phyloP scores from a whole-genome alignment of 2,329 filamentous ascomycete species.

The Raffaelea deltoideospora region DNA sequence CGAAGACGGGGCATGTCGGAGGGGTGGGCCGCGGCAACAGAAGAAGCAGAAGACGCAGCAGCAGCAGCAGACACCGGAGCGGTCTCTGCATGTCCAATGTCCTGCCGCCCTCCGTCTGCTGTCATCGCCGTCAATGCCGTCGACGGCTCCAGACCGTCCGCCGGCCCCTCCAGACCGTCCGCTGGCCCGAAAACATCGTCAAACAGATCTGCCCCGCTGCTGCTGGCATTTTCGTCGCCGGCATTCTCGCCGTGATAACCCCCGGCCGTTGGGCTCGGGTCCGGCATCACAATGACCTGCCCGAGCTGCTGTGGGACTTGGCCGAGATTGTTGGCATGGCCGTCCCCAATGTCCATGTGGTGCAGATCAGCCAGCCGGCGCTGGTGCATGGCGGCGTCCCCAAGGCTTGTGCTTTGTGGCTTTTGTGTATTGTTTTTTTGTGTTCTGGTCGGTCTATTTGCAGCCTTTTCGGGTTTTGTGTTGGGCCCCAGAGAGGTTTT shows the following conservation, averaged over 20 bases:
- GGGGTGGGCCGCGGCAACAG: slow-evolving; percentile 24
- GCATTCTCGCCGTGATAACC: background rate
- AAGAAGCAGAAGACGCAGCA: no score
- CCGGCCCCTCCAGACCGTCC: background rate
- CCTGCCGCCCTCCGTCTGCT: no score
- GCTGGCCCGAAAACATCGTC: slow-evolving; percentile 11
- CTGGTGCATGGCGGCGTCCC: slow-evolving; percentile 8
- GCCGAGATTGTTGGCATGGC: background rate
- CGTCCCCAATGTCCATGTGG: slow-evolving; percentile 3
- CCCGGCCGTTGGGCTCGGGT: no score
- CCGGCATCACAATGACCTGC: no score
- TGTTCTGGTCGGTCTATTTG: no score
- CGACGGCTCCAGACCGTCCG: background rate
- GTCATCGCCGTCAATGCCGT: slow-evolving; percentile 9
- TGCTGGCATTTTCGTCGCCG: background rate
- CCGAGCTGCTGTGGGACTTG: no score
- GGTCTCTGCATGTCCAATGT: no score
- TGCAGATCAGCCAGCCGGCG: slow-evolving; percentile 5
- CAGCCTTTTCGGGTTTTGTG: no score
- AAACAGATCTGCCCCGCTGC: slow-evolving; percentile 4
- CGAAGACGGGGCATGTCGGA: slow-evolving; percentile 61
- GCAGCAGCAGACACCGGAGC: no score
- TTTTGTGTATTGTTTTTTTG: no score
- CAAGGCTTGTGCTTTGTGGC: no score
- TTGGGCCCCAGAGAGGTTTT: no score